Base-by-base conservation (phyloP, 2,329 filamentous ascomycete genomes). In the Xylaria digitata region DNA sequence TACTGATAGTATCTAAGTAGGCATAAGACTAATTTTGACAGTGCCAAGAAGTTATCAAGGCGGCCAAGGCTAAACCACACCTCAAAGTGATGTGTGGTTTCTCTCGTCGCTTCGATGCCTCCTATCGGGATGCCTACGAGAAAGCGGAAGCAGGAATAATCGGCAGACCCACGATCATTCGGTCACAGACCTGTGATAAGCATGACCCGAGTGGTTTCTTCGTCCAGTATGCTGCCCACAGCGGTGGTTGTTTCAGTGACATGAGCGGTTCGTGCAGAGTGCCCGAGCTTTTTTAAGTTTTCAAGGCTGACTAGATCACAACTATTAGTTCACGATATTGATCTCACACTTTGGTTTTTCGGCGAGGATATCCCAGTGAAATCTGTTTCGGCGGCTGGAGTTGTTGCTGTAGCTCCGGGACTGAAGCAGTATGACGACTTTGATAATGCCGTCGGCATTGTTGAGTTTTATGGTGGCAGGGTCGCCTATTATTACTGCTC, bases 161-260 rank as follows among this genome's bases (percentile, higher is more conserved):
- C 68, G 89, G 89, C 8, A 81, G 83, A 0, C 86, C 88, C 1
- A 83, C 85, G 8, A 82, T 91, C 49, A 82, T 91, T 71, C 86
- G 88, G 70, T 87, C 83, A 48, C 89, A 91, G 77, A 91, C 89
- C 0, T 90, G 88, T 77, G 89, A 91, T 78, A 89, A 87, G 75
- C 83, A 87, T 63, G 87, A 90, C 66, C 86, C 88, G 0, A 83
- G 82, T 0, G 89, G 89, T 52, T 91, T 90, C 82, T 91, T 91
- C 76, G 88, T 92, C 64, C 81, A 84, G 30, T 92, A 91, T 77
- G 87, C 89, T 11, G 81, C 87, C 71, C 89, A 86, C 78, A 86
- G 82, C 1, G 89, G 90, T 37, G 89, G 89, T 23, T 90, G 91
- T 75, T 92, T 92, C 72, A 89, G 91, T 64, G 89, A 92, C 49